Base-by-base conservation (phyloP, 768 basidiomycete genomes). In the Auriscalpium microsporum region DNA sequence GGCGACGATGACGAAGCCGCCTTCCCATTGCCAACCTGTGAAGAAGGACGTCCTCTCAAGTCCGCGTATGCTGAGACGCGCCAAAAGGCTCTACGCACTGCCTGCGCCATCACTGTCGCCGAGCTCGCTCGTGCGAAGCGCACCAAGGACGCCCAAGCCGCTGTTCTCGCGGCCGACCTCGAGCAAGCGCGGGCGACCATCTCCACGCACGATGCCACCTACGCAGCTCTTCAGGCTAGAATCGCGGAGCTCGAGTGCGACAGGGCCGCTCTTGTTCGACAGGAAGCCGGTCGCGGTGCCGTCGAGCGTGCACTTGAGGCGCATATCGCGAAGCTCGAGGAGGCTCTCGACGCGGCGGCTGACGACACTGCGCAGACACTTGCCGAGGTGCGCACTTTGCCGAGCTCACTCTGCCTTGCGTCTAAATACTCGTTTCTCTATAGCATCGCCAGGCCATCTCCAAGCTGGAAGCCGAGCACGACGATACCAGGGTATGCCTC, bases 111-210 rank as follows among this genome's bases (percentile, higher is more conserved):
- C 8, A 34, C 40, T 74, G 78, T 72, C 50, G 65, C 76, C 50
- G 72, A 80, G 58, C 68, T 80, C 56, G 68, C 67, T n/a, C 70
- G 67, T 58, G 71, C 65, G 47, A 70, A 42, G 40, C 40, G 17
- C 17, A 8, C 2, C 40, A 42, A 42, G 17, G 40, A 42, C 40
- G 17, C 40, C 8, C 14, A 13, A 4, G 40, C 40, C 17, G 8
- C 13, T 17, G 14, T 42, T 17, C 40, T 42, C 40, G 17, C 17
- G 14, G 13, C 17, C 40, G 17, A 42, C 13, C 40, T 42, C 17
- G 40, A 42, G 17, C 40, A 42, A 17, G 40, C 40, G 4, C 40
- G 40, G 17, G 17, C 17, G 13, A 13, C 13, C 40, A 42, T 42
- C 2, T 28, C 28, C 28, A 4, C 40, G 6, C 40, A 42, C 40